Conservation (phyloP, 176 grass and related monocot genomes). For the Carex myosuroides region DNA sequence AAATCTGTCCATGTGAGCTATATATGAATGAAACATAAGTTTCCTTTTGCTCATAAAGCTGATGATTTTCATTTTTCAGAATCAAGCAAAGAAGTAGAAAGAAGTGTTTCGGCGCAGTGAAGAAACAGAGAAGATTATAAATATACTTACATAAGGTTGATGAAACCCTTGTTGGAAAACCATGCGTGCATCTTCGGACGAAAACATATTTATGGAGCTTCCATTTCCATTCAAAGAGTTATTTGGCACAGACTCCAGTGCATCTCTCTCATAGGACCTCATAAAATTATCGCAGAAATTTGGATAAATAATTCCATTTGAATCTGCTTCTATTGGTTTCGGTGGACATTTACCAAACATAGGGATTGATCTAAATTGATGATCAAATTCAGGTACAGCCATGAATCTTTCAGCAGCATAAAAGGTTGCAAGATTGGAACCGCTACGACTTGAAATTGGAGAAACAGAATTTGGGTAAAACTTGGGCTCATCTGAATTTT, state of each 20-base stretch:
- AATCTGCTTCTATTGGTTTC: background rate
- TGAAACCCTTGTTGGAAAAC: background rate
- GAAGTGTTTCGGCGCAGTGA: background rate
- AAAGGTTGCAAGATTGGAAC: conserved; percentile 36
- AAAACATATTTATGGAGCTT: background rate
- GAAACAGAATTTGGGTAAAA: conserved; percentile 18
- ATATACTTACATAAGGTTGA: conserved; percentile 20
- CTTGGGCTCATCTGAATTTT: conserved; percentile 6
- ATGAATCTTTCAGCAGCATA: conserved; percentile 44
- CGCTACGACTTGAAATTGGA: conserved; percentile 23
- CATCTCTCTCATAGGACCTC: conserved; percentile 41
- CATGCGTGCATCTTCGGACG: background rate
- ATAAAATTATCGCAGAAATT: conserved; percentile 22
- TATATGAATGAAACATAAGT: background rate
- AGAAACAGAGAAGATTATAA: background rate
- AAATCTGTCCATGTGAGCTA: background rate
- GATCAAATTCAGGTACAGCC: conserved; percentile 31
- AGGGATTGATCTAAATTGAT: conserved; percentile 20
- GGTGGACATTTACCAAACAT: background rate
- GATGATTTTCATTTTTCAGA: background rate
- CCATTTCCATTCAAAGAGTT: conserved; percentile 8
- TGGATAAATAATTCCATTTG: background rate
- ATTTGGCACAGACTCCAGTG: conserved; percentile 2
- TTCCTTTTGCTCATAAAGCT: background rate
- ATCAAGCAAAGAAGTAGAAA: background rate